These are phyloP conservation scores for Lactarius quietus DNA, from an alignment of 768 basidiomycete species.

Conservation along the genomic window DNA sequence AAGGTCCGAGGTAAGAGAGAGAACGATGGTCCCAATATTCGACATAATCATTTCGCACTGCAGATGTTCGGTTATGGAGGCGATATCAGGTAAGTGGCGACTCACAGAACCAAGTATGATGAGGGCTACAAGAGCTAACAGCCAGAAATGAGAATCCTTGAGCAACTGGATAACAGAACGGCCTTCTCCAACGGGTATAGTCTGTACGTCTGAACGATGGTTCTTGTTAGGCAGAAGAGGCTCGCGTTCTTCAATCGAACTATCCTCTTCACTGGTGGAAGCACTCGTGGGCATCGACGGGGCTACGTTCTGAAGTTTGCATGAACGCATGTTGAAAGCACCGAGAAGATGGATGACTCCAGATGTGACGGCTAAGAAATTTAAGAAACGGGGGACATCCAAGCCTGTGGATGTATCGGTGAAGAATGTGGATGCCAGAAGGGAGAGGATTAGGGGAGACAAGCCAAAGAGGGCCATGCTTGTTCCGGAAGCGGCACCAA, in stretches of 20 bases:
- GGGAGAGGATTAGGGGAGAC: conserved; percentile 70
- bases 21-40: conserved; percentile 73
- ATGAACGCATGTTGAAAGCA: conserved; percentile 40
- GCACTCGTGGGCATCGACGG: conserved; percentile 14
- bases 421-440: conserved; percentile 61
- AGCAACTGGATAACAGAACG: conserved; percentile 44
- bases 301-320: conserved; percentile 14
- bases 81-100: conserved; percentile 21
- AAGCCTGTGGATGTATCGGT: conserved; percentile 43
- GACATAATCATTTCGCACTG: conserved; percentile 70
- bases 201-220: conserved; percentile 25
- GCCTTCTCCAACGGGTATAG: conserved; percentile 31
- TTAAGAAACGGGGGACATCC: conserved; percentile 49
- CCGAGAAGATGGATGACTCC: conserved; percentile 54
- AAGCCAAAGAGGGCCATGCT: conserved; percentile 77
- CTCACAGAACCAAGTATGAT: conserved; percentile 68
- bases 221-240: conserved; percentile 33
- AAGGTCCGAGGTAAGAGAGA: conserved; percentile 49
- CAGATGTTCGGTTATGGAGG: neutral
- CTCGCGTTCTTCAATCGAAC: conserved; percentile 23
- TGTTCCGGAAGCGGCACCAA: conserved; percentile 61
- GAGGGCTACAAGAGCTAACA: conserved; percentile 48
- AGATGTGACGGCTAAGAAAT: conserved; percentile 53
- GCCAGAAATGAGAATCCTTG: conserved; percentile 59
- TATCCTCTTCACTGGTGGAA: conserved; percentile 21